Evolutionary conservation across 192 early-diverging fungal genomes (phyloP).

Genomic region (Borealophlyctis nickersoniae): DNA sequence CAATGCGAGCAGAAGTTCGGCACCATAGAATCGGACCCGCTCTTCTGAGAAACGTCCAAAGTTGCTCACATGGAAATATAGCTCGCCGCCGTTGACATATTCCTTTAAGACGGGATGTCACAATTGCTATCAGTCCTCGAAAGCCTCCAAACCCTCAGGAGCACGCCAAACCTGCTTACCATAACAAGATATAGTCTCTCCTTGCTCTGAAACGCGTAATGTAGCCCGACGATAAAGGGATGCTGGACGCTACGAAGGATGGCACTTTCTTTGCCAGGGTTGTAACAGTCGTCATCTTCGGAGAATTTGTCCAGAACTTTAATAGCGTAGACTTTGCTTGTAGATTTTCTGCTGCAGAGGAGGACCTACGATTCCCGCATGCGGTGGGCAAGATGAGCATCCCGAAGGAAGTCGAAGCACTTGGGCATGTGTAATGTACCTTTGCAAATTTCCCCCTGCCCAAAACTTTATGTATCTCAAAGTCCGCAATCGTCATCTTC

Average conservation of each 20-base stretch:
- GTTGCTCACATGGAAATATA: conserved; percentile 77
- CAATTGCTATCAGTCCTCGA: not conserved
- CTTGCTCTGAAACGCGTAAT: conserved; percentile 48
- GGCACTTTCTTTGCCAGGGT: conserved; percentile 26
- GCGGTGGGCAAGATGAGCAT: not conserved
- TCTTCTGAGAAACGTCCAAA: conserved; percentile 50
- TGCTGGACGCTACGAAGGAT: conserved; percentile 46
- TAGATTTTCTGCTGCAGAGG: conserved; percentile 42
- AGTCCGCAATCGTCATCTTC: conserved; percentile 36
- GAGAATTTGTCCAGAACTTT: conserved; percentile 43
- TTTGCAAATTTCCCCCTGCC: conserved; percentile 46
- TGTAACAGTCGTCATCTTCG: conserved; percentile 5
- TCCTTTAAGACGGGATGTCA: conserved; percentile 35
- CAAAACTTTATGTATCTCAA: conserved; percentile 43
- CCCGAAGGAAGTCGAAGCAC: not conserved
- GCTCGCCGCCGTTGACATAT: conserved; percentile 89
- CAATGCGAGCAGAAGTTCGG: conserved; percentile 44
- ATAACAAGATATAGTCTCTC: conserved; percentile 47
- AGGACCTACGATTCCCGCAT: conserved; percentile 25
- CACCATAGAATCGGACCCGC: conserved; percentile 46
- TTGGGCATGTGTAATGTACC: conserved; percentile 13
- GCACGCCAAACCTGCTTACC: conserved; percentile 7
- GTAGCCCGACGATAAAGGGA: conserved; percentile 53
- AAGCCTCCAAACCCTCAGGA: not conserved
- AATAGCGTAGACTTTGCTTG: conserved; percentile 51